Base-by-base conservation (phyloP, 768 basidiomycete genomes). In the Cantharellus anzutake region DNA sequence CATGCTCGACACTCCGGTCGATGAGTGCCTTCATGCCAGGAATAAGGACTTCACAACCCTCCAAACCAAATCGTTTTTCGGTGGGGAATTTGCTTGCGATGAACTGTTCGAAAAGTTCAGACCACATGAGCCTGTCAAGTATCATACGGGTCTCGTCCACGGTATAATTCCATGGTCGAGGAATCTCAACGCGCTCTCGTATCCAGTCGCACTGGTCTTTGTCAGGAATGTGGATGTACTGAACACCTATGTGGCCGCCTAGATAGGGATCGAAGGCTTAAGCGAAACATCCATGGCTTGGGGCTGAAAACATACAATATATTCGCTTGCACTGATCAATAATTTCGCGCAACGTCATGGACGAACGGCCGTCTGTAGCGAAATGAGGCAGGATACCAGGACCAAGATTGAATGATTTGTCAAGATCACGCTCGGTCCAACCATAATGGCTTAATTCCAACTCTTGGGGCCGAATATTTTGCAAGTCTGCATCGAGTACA, bases 1-100 rank as follows among this genome's bases (percentile, higher is more conserved):
- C 96, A 64, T 86, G 78, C 65, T 99, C 96, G 64, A 99, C 96
- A 20, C 93, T 96, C 63, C 92, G 85, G 71, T 99, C 96, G 63
- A 99, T 96, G 68, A 99, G 82, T 1, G 94, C 96, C 74, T 99
- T 99, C 96, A 99, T 99, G 58, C 96, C 96, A 38, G 96, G 96
- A 66, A 98, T 86, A 65, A 99, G 83, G 38, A 90, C 80, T 73
- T 99, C 96, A 71, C 92, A 96, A 59, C 96, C 96, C 72, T 99
- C 96, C 50, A 99, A 80, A 71, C 96, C 96, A 72, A 99, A 99
- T 53, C 96, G 86, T 73, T 99, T 99, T 76, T 99, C 96, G 73
- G 97, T 99, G 65, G 96, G 96, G 73, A 89, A 96, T 71, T 98
- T 99, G 78, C 82, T 87, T 29, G 92, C 86, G 63, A 99, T 92